These are phyloP conservation scores for Thalassiosira hispida DNA, from an alignment of 352 stramenopile species.

Conservation along the genomic window DNA sequence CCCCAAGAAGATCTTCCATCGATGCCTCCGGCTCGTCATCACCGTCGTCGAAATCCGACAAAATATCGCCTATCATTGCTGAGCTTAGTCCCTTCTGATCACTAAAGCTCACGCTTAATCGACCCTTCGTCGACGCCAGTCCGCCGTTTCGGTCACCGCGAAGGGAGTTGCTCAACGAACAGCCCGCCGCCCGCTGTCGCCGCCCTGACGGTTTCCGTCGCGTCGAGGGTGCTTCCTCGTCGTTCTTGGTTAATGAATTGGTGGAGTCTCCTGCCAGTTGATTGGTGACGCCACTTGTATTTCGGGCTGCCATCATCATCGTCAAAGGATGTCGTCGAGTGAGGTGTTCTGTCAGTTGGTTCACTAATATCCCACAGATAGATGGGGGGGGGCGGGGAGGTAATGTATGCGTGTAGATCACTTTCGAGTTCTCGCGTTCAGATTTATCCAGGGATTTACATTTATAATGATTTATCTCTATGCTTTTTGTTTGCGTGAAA, in stretches of 20 bases:
- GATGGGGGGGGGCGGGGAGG: too few relatives aligned
- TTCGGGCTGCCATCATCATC: neutral
- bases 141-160: neutral
- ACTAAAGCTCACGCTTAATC: slow-evolving; percentile 10
- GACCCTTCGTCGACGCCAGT: neutral
- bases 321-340: neutral
- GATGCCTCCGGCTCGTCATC: neutral
- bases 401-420: too few relatives aligned
- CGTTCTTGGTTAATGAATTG: neutral
- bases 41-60: neutral
- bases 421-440: too few relatives aligned
- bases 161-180: neutral
- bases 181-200: neutral
- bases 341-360: too few relatives aligned
- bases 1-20: neutral
- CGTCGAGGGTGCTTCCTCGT: neutral
- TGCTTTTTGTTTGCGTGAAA: too few relatives aligned
- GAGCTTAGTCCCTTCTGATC: slow-evolving; percentile 11
- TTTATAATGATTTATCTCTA: too few relatives aligned
- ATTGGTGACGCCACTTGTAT: neutral
- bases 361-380: too few relatives aligned
- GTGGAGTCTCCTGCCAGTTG: neutral
- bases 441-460: too few relatives aligned
- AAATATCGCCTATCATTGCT: slow-evolving; percentile 10
- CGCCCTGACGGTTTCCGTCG: neutral